Evolutionary conservation across 768 basidiomycete genomes (phyloP).

Genomic region (Boletus rubropictus): DNA sequence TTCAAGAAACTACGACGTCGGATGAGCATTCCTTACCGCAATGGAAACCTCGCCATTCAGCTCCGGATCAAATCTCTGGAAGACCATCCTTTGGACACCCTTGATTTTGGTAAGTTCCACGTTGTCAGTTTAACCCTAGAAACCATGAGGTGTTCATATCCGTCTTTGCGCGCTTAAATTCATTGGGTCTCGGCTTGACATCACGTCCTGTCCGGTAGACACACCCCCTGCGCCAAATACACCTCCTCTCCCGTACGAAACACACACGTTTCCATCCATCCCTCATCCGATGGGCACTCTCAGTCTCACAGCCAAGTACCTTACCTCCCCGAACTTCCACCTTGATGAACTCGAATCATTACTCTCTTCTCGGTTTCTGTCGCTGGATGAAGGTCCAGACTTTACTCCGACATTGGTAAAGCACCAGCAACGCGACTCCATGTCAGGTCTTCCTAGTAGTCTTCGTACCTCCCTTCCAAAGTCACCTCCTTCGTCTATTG

Average conservation of each 20-base stretch:
- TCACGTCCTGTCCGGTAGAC: slow-evolving; percentile 26
- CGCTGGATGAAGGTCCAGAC: slow-evolving; percentile 56
- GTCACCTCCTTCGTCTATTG: slow-evolving; percentile 40
- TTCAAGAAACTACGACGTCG: slow-evolving; percentile 52
- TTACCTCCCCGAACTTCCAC: slow-evolving; percentile 62
- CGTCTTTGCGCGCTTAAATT: slow-evolving; percentile 15
- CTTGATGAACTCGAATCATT: slow-evolving; percentile 74
- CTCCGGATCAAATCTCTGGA: slow-evolving; percentile 39
- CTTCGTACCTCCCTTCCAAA: slow-evolving; percentile 43
- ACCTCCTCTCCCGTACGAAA: slow-evolving; percentile 42
- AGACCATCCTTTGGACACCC: slow-evolving; percentile 23
- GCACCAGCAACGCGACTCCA: slow-evolving; percentile 56
- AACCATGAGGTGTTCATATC: slow-evolving; percentile 30
- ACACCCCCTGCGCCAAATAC: slow-evolving; percentile 35
- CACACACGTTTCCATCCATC: slow-evolving; percentile 59
- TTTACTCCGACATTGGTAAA: slow-evolving; percentile 71
- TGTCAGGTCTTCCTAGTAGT: slow-evolving; percentile 39
- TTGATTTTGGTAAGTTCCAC: slow-evolving; percentile 36
- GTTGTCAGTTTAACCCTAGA: slow-evolving; percentile 22
- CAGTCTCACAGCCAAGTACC: slow-evolving; percentile 56
- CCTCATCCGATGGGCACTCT: slow-evolving; percentile 66
- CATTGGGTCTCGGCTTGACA: slow-evolving; percentile 7
- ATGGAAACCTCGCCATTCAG: slow-evolving; percentile 44
- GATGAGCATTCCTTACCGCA: slow-evolving; percentile 32
- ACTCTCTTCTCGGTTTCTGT: slow-evolving; percentile 66